phyloP scores from a whole-genome alignment of 148 eudicot genomes.

The Vaccinium macrocarpon region DNA sequence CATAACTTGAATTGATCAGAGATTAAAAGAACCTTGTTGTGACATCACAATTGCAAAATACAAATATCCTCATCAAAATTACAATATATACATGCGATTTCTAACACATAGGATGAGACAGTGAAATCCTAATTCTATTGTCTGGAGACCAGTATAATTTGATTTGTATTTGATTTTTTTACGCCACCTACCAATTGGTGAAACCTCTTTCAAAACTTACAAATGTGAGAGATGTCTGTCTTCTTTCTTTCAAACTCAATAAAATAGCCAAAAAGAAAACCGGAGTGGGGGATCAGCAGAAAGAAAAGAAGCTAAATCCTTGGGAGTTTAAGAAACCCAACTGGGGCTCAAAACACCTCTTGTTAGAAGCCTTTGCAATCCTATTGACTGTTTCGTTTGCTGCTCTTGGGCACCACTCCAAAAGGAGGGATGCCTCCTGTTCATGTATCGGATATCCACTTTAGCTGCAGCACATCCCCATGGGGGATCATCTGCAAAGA shows the following conservation, averaged over 20 bases:
- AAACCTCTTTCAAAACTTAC: neutral
- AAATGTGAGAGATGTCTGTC: neutral
- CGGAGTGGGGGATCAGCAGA: neutral
- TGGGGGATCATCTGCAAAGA: neutral
- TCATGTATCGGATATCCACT: neutral
- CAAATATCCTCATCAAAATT: too few relatives aligned
- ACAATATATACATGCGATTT: too few relatives aligned
- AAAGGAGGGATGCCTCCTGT: neutral
- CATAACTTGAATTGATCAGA: too few relatives aligned
- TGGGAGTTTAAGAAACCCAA: neutral
- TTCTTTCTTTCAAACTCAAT: neutral
- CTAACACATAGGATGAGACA: neutral
- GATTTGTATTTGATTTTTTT: neutral
- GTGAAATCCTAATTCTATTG: too few relatives aligned
- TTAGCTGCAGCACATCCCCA: neutral
- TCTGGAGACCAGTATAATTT: neutral
- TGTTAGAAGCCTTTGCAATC: neutral
- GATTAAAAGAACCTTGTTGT: too few relatives aligned
- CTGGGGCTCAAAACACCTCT: neutral
- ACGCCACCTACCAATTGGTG: neutral
- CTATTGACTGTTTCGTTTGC: neutral
- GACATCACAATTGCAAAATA: too few relatives aligned
- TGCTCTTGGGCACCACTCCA: neutral
- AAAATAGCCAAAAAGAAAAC: neutral
- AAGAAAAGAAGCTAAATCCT: neutral